Percentiles rank a stretch among this genome's conserved stretches.
Evolutionary conservation across 2,329 filamentous ascomycete genomes (phyloP).

Genomic region (Trichoderma koningii): DNA sequence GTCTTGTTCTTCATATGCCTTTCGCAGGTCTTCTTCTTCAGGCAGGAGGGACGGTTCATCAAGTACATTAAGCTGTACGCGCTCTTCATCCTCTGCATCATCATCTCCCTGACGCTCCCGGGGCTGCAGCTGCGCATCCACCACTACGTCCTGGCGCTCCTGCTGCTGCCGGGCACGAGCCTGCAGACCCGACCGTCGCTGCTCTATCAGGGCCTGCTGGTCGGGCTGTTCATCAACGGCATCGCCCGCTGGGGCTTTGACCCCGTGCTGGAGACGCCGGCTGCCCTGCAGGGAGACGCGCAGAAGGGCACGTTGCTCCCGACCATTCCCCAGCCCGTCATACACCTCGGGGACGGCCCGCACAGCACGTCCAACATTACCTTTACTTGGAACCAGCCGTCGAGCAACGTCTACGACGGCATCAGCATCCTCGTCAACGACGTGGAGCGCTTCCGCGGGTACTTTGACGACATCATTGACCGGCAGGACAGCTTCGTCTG

Average conservation of each 20-base stretch:
- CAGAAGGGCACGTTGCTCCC: slow-evolving; percentile 65
- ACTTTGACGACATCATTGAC: slow-evolving; percentile 60
- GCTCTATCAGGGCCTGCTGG: slow-evolving; percentile 83
- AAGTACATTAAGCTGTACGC: slow-evolving; percentile 77
- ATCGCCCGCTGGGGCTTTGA: slow-evolving; percentile 94
- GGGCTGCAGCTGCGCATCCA: slow-evolving; percentile 84
- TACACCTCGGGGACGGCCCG: slow-evolving; percentile 45
- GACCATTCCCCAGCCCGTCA: slow-evolving; percentile 49
- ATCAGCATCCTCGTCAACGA: slow-evolving; percentile 83
- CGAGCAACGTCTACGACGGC: slow-evolving; percentile 63
- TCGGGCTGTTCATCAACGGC: slow-evolving; percentile 93
- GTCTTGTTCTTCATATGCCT: slow-evolving; percentile 67
- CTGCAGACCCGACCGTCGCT: slow-evolving; percentile 85
- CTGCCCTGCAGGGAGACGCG: slow-evolving; percentile 68
- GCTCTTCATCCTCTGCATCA: slow-evolving; percentile 65
- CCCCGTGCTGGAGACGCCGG: slow-evolving; percentile 79
- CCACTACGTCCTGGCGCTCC: slow-evolving; percentile 87
- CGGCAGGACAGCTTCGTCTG: slow-evolving; percentile 57
- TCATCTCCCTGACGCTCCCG: slow-evolving; percentile 72
- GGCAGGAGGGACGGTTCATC: slow-evolving; percentile 78
- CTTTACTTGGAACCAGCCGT: slow-evolving; percentile 55
- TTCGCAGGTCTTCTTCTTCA: slow-evolving; percentile 82
- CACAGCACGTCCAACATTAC: slow-evolving; percentile 63
- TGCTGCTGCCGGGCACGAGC: slow-evolving; percentile 83
- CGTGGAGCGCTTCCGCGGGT: slow-evolving; percentile 76